A percentile compares a stretch with the other conserved stretches of the same genome.
Conservation (phyloP, 2,329 filamentous ascomycete genomes). For the Diaporthe velutina region DNA sequence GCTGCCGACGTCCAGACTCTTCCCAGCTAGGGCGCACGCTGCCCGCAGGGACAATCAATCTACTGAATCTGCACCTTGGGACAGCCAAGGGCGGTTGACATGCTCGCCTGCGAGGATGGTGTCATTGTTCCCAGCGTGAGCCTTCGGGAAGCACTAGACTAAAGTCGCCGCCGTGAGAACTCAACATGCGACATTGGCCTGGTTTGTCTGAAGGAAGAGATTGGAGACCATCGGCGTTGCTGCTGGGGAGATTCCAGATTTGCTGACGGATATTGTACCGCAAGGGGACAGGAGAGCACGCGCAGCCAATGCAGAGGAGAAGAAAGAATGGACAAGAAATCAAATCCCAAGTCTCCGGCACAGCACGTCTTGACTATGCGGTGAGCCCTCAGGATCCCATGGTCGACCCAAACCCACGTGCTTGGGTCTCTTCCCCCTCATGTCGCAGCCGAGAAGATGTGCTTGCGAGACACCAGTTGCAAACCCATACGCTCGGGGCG, state of each 20-base stretch:
- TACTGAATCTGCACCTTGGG: background rate
- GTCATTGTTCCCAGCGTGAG: conserved; percentile 10
- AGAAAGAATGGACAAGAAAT: background rate
- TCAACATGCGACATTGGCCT: background rate
- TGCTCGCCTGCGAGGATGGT: conserved; percentile 58
- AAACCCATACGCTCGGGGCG: conserved; percentile 4
- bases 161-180: background rate
- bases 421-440: background rate
- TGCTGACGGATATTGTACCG: background rate
- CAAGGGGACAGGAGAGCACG: background rate
- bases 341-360: background rate
- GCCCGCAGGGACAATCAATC: background rate
- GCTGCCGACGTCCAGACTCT: conserved; percentile 24
- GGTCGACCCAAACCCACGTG: background rate
- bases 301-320: too few relatives aligned
- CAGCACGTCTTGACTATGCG: background rate
- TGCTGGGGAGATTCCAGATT: background rate
- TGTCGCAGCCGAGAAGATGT: background rate
- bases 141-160: background rate
- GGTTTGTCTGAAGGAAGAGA: background rate
- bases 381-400: background rate
- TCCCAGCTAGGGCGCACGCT: background rate
- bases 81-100: conserved; percentile 51
- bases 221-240: background rate
- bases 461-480: conserved; percentile 24